Evolutionary conservation across 495 filamentous ascomycete genomes (phyloP).

Genomic region (Podospora bellae-mahoneyi): DNA sequence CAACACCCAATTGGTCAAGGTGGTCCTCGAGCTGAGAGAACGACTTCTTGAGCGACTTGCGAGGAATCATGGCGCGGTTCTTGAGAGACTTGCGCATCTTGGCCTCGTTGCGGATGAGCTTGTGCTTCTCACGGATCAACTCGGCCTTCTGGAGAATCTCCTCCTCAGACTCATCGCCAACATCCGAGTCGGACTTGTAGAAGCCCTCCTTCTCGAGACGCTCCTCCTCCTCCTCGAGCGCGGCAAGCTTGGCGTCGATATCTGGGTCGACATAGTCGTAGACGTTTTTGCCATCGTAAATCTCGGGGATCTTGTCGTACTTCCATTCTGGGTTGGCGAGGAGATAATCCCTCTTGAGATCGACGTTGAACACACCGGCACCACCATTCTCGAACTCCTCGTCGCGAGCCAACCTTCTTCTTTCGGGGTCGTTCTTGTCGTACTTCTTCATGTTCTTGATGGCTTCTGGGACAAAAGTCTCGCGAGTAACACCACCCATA

Average conservation of each 20-base stretch:
- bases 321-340: conserved; percentile 88
- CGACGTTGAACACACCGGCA: conserved; percentile 90
- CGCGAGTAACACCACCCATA: conserved; percentile 69
- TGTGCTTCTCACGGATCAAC: conserved; percentile 87
- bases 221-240: conserved; percentile 93
- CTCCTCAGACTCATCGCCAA: conserved; percentile 80
- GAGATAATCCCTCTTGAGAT: conserved; percentile 80
- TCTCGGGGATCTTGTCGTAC: conserved; percentile 88
- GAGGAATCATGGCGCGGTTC: conserved; percentile 88
- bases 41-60: conserved; percentile 68
- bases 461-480: conserved; percentile 86
- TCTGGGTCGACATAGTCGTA: conserved; percentile 96
- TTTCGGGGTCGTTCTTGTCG: conserved; percentile 80
- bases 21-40: conserved; percentile 80
- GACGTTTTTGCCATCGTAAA: conserved; percentile 89
- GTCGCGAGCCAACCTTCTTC: conserved; percentile 75
- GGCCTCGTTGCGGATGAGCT: conserved; percentile 83
- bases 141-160: conserved; percentile 88
- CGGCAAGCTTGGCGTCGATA: conserved; percentile 85
- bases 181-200: conserved; percentile 61
- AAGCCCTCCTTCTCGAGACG: conserved; percentile 79
- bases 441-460: conserved; percentile 78
- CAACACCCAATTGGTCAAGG: conserved; percentile 79
- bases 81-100: conserved; percentile 91
- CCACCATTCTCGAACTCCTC: conserved; percentile 91